phyloP scores from a whole-genome alignment of 2,329 filamentous ascomycete species.

The Huntiella decipiens region DNA sequence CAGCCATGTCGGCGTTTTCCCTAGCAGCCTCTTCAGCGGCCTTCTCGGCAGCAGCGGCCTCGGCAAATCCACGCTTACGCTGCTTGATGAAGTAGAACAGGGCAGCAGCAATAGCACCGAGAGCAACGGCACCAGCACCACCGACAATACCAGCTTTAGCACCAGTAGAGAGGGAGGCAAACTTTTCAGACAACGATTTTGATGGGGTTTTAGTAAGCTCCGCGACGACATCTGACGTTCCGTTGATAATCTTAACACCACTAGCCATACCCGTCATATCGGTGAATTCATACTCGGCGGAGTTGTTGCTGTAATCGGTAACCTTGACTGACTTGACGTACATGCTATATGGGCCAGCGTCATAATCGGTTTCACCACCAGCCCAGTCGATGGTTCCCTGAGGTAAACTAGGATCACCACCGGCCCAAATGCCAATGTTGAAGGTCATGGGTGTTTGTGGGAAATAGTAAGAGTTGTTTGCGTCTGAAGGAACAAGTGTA shows the following conservation, averaged over 20 bases:
- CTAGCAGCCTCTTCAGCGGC: conserved; percentile 27
- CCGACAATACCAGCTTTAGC: conserved; percentile 36
- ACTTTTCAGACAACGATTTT: conserved; percentile 32
- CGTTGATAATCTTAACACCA: conserved; percentile 40
- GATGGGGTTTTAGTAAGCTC: conserved; percentile 18
- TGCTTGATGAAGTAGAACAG: conserved; percentile 37
- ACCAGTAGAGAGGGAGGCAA: conserved; percentile 28
- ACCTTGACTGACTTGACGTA: conserved; percentile 41
- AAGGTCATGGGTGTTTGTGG: conserved; percentile 63
- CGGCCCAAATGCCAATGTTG: conserved; percentile 47
- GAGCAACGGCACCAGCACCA: conserved; percentile 23
- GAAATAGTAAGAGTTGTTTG: conserved; percentile 42
- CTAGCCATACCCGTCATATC: conserved; percentile 42
- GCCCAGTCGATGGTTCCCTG: conserved; percentile 48
- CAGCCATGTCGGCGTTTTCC: conserved; percentile 29
- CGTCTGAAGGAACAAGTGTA: conserved; percentile 40
- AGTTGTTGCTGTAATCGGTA: conserved; percentile 39
- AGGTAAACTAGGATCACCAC: conserved; percentile 35
- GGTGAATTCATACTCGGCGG: conserved; percentile 43
- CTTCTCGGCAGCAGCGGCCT: conserved; percentile 27
- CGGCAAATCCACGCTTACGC: conserved; percentile 30
- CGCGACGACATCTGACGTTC: conserved; percentile 34
- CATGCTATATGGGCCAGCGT: conserved; percentile 52
- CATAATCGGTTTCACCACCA: conserved; percentile 48
- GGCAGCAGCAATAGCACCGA: conserved; percentile 22